A percentile compares a stretch with the other conserved stretches of the same genome.
phyloP scores from a whole-genome alignment of 306 rosid genomes.

The Geum urbanum region DNA sequence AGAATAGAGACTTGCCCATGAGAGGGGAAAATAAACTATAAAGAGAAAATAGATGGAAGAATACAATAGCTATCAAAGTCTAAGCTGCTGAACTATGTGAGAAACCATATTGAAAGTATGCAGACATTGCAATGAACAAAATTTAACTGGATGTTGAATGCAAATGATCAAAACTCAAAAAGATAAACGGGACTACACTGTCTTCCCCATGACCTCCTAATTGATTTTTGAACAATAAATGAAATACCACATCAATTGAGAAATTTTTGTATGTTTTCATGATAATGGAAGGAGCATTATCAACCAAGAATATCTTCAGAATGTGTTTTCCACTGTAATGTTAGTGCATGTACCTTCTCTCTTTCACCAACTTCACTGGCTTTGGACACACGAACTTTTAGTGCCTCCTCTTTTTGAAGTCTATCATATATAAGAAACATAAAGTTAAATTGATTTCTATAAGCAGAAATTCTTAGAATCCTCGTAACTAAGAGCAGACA shows the following conservation, averaged over 20 bases:
- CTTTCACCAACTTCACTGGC: constrained; percentile 69
- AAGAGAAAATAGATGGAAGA: too few species aligned
- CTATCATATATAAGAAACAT: constrained; percentile 38
- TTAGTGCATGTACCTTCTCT: constrained; percentile 66
- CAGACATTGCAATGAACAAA: background rate
- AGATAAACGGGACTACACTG: background rate
- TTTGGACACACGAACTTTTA: constrained; percentile 76
- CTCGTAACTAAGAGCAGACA: constrained; percentile 2
- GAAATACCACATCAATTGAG: background rate
- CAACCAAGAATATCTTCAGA: background rate
- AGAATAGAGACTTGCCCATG: too few species aligned
- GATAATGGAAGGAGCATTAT: background rate
- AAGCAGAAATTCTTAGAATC: constrained; percentile 18
- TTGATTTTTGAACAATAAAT: background rate
- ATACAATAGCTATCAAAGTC: too few species aligned
- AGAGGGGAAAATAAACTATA: too few species aligned
- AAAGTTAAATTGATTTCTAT: background rate
- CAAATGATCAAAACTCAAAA: background rate
- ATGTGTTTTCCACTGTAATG: background rate
- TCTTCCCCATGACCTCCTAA: background rate
- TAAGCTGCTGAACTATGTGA: background rate
- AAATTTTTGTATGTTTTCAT: background rate
- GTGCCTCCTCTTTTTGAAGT: constrained; percentile 82
- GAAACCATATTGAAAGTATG: background rate
- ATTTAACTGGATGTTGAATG: background rate